Percentiles rank a stretch among this genome's conserved stretches.
Conservation (phyloP, 179 eudicot genomes). For the Heliamphora pulchella region DNA sequence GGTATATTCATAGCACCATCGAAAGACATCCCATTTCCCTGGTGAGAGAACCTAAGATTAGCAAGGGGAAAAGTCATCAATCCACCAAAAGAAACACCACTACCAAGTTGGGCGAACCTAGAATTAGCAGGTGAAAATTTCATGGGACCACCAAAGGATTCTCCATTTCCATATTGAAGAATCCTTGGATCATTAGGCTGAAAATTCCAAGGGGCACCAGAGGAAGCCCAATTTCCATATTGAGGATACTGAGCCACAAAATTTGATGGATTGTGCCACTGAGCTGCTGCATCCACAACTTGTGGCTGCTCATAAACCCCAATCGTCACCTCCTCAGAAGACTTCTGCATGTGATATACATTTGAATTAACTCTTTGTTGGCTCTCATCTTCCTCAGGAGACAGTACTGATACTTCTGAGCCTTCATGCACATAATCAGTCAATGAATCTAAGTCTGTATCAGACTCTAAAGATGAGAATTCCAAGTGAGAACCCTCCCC, state of each 20-base stretch:
- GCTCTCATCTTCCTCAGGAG: neutral
- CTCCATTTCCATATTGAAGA: neutral
- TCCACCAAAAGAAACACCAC: slow-evolving; percentile 1
- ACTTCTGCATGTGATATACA: slow-evolving; percentile 2
- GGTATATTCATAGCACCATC: neutral
- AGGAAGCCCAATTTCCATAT: slow-evolving; percentile 1
- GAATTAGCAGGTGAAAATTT: neutral
- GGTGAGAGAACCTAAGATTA: neutral
- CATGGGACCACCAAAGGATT: neutral
- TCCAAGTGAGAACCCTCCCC: slow-evolving; percentile 17
- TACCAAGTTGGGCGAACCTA: neutral
- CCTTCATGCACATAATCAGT: slow-evolving; percentile 11
- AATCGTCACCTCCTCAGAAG: neutral
- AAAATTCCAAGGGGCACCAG: slow-evolving; percentile 5
- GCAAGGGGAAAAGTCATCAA: neutral
- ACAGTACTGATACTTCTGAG: neutral
- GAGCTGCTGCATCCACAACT: neutral
- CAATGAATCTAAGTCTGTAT: slow-evolving; percentile 1
- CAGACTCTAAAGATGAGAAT: neutral
- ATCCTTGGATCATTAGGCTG: neutral
- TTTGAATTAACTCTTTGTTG: neutral
- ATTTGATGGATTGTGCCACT: slow-evolving; percentile 6
- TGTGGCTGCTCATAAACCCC: slow-evolving; percentile 8
- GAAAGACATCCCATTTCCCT: neutral
- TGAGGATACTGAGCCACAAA: neutral